Conservation (phyloP, 2,329 filamentous ascomycete species). For the Arthrobotrys entomopaga region DNA sequence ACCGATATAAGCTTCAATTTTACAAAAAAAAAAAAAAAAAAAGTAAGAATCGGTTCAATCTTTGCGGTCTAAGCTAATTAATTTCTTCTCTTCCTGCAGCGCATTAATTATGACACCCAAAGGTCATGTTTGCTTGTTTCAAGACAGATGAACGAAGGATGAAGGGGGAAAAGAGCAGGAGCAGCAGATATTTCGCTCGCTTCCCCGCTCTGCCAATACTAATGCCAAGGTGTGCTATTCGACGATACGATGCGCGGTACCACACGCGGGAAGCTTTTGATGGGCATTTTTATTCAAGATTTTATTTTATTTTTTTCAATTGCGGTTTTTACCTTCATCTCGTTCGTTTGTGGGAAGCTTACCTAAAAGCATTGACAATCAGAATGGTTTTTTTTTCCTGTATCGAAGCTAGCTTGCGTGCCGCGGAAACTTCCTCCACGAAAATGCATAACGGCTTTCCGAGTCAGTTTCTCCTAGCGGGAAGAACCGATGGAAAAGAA, state of each 20-base stretch:
- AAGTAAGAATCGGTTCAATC: background rate
- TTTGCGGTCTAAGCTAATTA: background rate
- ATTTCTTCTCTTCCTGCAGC: background rate
- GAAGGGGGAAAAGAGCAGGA: too few relatives aligned
- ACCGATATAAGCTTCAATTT: background rate
- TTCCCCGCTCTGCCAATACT: conserved; percentile 18
- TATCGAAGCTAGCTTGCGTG: conserved; percentile 1
- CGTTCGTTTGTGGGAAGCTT: conserved; percentile 12
- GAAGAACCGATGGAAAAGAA: conserved; percentile 2
- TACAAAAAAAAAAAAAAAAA: background rate
- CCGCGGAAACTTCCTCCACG: conserved; percentile 27
- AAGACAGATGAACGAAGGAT: background rate
- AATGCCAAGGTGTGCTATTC: background rate
- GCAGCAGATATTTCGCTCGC: conserved; percentile 1
- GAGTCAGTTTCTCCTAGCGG: conserved; percentile 24
- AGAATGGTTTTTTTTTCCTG: conserved; percentile 4
- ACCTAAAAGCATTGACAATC: conserved; percentile 41
- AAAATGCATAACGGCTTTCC: conserved; percentile 34
- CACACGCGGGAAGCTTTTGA: conserved; percentile 41
- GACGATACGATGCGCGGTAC: conserved; percentile 25
- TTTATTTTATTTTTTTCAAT: too few relatives aligned
- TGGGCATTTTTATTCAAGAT: conserved; percentile 11
- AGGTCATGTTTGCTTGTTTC: conserved; percentile 51
- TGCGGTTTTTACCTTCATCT: background rate
- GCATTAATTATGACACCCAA: conserved; percentile 4